Base-by-base conservation (phyloP, 2,329 filamentous ascomycete species). In the Plectosphaerella plurivora region DNA sequence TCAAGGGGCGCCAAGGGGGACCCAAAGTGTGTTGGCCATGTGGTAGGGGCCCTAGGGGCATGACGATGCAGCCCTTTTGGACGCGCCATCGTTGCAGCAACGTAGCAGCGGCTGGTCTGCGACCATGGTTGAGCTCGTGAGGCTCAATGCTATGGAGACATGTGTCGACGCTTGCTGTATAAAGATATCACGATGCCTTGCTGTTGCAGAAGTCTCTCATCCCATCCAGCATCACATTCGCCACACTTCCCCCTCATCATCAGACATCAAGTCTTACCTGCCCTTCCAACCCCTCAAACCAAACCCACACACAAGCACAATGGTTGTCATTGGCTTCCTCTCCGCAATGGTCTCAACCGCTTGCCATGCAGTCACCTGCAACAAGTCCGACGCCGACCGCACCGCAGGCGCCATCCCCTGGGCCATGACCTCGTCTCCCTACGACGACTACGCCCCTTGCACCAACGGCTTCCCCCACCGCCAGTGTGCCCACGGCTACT, bases 331-430 rank as follows among this genome's bases (percentile, higher is more conserved):
- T 49, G 51, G 55, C 51, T 49, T 57, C 49, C 51, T 57, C 51
- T 48, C 47, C 49, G 55, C 51, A 20, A 48, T 57, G 45, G 51
- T 57, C 49, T 52, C 49, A 1, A 56, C 54, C 12, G 48, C 54
- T 39, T 47, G 51, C 53, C 53, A 53, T 44, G 53, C 45, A 42
- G 53, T 51, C 46, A 48, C 51, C 50, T 50, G 55, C 55, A 37
- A 50, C n/a, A 55, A 53, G 47, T 50, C 55, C 35, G 50, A 49
- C 42, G 22, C 37, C 51, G n/a, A 20, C 41, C 41, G n/a, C 16
- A 33, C 41, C 35, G 6, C 35, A 45, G 4, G 14, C 12, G 16
- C 37, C 36, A 15, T 12, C 15, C 33, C 18, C 10, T 33, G 10
- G 35, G 2, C 24, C 28, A 33, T 33, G 28, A 33, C 28, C 8